phyloP scores from a whole-genome alignment of 805 yeast genomes.

The Schwanniomyces occidentalis region DNA sequence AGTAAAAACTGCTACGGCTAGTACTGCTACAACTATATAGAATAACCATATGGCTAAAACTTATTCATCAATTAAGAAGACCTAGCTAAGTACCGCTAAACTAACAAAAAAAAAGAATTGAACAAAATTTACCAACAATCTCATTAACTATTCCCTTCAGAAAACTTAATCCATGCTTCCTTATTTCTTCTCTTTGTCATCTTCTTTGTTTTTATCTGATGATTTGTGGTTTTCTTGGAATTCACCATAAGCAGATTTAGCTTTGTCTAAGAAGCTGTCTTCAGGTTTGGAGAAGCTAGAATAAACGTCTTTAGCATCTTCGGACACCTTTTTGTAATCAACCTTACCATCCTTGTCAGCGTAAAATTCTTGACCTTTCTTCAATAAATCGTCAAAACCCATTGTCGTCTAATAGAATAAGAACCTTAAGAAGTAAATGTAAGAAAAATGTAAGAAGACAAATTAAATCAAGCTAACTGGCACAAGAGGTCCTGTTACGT shows the following conservation, averaged over 20 bases:
- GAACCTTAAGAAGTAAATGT: no score
- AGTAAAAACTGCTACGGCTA: no score
- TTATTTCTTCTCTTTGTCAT: background rate
- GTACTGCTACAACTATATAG: no score
- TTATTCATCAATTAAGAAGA: no score
- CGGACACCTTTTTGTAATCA: slow-evolving; percentile 22
- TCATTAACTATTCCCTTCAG: no score
- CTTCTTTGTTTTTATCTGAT: slow-evolving; percentile 7
- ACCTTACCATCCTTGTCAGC: slow-evolving; percentile 24
- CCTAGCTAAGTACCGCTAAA: no score
- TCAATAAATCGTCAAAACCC: slow-evolving; percentile 32
- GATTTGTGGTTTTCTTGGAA: slow-evolving; percentile 23
- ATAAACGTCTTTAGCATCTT: slow-evolving; percentile 40
- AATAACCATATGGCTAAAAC: no score
- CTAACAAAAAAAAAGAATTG: no score
- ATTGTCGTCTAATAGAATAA: slow-evolving; percentile 17
- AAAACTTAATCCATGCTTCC: background rate
- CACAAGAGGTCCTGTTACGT: no score
- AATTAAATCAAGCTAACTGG: no score
- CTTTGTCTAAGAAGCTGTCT: slow-evolving; percentile 30
- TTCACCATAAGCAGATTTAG: slow-evolving; percentile 34
- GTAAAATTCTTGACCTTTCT: slow-evolving; percentile 31
- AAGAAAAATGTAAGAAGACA: no score
- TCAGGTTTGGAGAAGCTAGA: slow-evolving; percentile 29
- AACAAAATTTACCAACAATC: no score